Evolutionary conservation across 2,329 filamentous ascomycete genomes (phyloP), one percentile per base, ranked within the genome.

Genomic region (Septoria petroselini): DNA sequence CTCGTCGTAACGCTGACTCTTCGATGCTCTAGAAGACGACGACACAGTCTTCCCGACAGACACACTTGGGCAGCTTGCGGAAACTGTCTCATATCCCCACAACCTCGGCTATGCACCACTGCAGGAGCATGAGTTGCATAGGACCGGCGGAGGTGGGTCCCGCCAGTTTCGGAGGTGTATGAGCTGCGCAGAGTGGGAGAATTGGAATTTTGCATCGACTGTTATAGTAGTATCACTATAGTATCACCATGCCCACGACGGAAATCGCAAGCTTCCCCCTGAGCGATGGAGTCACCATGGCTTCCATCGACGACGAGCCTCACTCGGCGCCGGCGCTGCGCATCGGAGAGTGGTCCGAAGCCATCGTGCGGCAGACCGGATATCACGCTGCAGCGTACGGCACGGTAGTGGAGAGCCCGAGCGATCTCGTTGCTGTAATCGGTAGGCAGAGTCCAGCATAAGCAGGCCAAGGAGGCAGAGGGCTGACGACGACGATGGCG

Each of bases 161-260:
- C n/a, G n/a, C n/a, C n/a, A n/a, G n/a, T n/a, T n/a, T n/a, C n/a
- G n/a, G n/a, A n/a, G n/a, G n/a, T n/a, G n/a, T n/a, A n/a, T n/a
- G n/a, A n/a, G n/a, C n/a, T n/a, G n/a, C n/a, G n/a, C n/a, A n/a
- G n/a, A n/a, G n/a, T n/a, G n/a, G n/a, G n/a, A n/a, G n/a, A n/a
- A 27, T 27, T 27, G 23, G 23, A 27, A 27, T n/a, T n/a, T n/a
- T n/a, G n/a, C n/a, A n/a, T n/a, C n/a, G n/a, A n/a, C n/a, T n/a
- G n/a, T n/a, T n/a, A n/a, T n/a, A n/a, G n/a, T n/a, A n/a, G n/a
- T n/a, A n/a, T n/a, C n/a, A n/a, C n/a, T n/a, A n/a, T n/a, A n/a
- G n/a, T n/a, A n/a, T n/a, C 31, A 34, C 6, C 5, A 50, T 50
- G 47, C 47, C 47, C 21, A 50, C 39, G 6, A 50, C 47, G 11